Base-by-base conservation (phyloP, 495 filamentous ascomycete species). In the Xylaria intraflava region DNA sequence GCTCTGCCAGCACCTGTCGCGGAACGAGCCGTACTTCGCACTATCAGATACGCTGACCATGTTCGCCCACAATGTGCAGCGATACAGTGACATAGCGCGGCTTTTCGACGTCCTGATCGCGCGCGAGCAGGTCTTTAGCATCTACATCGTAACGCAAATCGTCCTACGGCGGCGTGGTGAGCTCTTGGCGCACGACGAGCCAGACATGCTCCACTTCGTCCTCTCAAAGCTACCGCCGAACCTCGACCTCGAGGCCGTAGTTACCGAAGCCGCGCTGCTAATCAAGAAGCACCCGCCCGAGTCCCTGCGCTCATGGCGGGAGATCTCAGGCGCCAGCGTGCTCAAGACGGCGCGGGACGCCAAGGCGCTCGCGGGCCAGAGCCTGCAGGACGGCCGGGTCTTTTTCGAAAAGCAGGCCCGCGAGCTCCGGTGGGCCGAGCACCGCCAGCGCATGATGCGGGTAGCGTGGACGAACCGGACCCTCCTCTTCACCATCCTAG, bases 51-150 rank as follows among this genome's bases (percentile, higher is more conserved):
- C 89, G 0, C 75, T 98, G 23, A 98, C 93, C 16, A 80, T 98
- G 64, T 98, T 96, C 69, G 90, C 93, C 26, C 93, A 98, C 68
- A 89, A 96, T 63, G 90, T 98, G 52, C 83, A 92, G 67, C 87
- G 85, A 42, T 95, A 94, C 66, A 83, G 83, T 55, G 85, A 89
- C 55, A 96, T 77, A 62, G 79, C 92, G 11, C 80, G 93, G 22
- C 73, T 98, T 0, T 98, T 96, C 65, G 93, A 98, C 69, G 90
- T 88, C 49, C 72, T 98, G 8, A 72, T 98, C 11, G 89, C 94
- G 5, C 78, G 79, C 48, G 90, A 92, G 66, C 87, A 91, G 7
- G 85, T 86, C 31, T 89, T 96, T 55, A 82, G 85, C 22, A 74
- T 97, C 14, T 98, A 98, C 67, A 76, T 97, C 24, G 96, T 95